Evolutionary conservation across 306 rosid genomes (phyloP).

Genomic region (Leucaena leucocephala): DNA sequence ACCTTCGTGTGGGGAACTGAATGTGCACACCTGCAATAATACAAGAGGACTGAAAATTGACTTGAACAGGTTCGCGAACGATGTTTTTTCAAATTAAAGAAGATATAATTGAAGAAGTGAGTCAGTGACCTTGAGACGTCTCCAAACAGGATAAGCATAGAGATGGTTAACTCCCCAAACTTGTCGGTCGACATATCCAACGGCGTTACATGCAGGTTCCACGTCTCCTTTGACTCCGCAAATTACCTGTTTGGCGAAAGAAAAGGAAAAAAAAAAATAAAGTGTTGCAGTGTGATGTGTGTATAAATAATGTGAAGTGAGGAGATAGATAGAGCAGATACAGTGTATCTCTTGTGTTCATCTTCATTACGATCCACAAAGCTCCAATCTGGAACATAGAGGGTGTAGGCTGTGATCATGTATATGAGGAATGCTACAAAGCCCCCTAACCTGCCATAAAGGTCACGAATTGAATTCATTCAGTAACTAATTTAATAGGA

Average conservation of each 20-base stretch:
- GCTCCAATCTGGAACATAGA: constrained; percentile 75
- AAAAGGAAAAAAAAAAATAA: neutral
- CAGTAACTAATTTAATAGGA: neutral
- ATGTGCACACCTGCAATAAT: constrained; percentile 58
- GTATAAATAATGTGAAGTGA: neutral
- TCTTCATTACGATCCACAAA: constrained; percentile 33
- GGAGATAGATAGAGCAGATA: constrained; percentile 15
- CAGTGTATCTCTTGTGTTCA: constrained; percentile 44
- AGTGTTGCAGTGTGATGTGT: neutral
- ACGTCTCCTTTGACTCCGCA: constrained; percentile 79
- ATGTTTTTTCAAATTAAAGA: neutral
- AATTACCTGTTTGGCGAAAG: constrained; percentile 42
- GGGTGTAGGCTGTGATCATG: constrained; percentile 64
- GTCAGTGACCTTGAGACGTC: constrained; percentile 52
- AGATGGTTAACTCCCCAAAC: constrained; percentile 81
- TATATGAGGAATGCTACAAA: constrained; percentile 57
- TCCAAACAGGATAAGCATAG: constrained; percentile 69
- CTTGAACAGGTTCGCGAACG: neutral
- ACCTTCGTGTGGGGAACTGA: constrained; percentile 48
- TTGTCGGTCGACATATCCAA: constrained; percentile 69
- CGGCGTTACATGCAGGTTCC: constrained; percentile 81
- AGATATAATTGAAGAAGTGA: neutral
- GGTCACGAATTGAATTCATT: neutral
- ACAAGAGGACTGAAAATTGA: neutral
- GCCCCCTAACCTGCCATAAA: constrained; percentile 59